Conservation (phyloP, 768 basidiomycete species). For the Rhizopogon vesiculosus region DNA sequence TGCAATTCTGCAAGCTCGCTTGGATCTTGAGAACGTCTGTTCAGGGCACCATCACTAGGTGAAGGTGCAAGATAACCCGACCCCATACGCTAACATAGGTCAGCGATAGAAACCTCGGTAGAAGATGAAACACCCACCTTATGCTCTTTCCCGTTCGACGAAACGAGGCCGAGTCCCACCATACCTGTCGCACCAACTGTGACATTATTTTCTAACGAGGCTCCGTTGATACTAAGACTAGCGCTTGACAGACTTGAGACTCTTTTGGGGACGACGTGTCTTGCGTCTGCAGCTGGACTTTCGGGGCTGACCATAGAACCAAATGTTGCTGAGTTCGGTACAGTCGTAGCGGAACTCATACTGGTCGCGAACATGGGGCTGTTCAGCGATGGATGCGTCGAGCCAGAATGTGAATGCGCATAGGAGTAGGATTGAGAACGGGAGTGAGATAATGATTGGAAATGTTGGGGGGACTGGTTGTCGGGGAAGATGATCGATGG, state of each 20-base stretch:
- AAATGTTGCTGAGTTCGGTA: conserved; percentile 19
- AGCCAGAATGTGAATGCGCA: conserved; percentile 32
- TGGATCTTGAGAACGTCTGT: conserved; percentile 29
- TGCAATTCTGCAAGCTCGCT: conserved; percentile 22
- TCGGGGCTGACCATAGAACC: conserved; percentile 25
- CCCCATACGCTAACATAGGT: conserved; percentile 32
- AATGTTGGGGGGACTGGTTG: conserved; percentile 30
- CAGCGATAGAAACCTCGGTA: neutral
- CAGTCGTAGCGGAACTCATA: conserved; percentile 23
- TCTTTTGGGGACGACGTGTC: conserved; percentile 16
- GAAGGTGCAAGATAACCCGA: conserved; percentile 52
- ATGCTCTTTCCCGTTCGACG: neutral
- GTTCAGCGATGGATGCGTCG: conserved; percentile 40
- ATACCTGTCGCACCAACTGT: no score
- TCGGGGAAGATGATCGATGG: conserved; percentile 58
- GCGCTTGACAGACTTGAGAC: conserved; percentile 23
- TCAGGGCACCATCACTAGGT: conserved; percentile 58
- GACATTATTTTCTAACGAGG: neutral
- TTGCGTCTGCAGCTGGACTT: conserved; percentile 22
- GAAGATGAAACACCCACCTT: neutral
- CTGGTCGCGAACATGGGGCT: conserved; percentile 30
- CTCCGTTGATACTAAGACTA: conserved; percentile 20
- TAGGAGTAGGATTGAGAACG: conserved; percentile 26
- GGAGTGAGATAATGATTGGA: conserved; percentile 24
- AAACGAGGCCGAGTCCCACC: conserved; percentile 22